Conservation (phyloP, 2,329 filamentous ascomycete genomes). For the Trichoderma afroharzianum region DNA sequence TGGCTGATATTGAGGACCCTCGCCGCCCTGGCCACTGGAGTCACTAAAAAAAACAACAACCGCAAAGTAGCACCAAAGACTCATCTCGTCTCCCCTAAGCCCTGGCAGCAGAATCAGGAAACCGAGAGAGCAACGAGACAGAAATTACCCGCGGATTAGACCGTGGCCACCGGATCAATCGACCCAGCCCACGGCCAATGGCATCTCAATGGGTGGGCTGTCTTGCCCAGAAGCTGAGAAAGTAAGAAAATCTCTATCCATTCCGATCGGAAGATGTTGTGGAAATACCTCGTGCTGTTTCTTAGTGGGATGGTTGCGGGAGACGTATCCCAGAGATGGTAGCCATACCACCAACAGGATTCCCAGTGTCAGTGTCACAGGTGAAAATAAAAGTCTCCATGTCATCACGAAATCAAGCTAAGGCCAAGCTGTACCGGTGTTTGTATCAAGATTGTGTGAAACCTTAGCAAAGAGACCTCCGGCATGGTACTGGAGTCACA, state of each 20-base stretch:
- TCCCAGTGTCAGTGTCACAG: neutral
- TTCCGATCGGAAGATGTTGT: neutral
- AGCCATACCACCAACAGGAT: neutral
- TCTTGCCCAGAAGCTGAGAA: constrained; percentile 1
- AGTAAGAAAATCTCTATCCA: neutral
- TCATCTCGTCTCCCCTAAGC: constrained; percentile 14
- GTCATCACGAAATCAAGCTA: neutral
- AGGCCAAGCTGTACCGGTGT: neutral
- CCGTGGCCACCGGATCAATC: neutral
- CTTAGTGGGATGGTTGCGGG: neutral
- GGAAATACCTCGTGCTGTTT: neutral
- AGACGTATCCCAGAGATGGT: neutral
- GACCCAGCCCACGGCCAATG: neutral
- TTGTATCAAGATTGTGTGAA: neutral
- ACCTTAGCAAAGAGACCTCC: neutral
- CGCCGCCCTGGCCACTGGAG: constrained; percentile 16
- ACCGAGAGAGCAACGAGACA: neutral
- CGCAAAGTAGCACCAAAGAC: constrained; percentile 11
- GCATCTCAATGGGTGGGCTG: neutral
- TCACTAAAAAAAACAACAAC: constrained; percentile 16
- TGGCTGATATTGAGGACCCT: constrained; percentile 20
- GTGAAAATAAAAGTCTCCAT: neutral
- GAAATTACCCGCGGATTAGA: neutral
- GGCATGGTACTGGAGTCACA: neutral
- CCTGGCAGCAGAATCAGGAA: constrained; percentile 10